Evolutionary conservation across 2,329 filamentous ascomycete genomes (phyloP).

Genomic region (Triangularia verruculosa): DNA sequence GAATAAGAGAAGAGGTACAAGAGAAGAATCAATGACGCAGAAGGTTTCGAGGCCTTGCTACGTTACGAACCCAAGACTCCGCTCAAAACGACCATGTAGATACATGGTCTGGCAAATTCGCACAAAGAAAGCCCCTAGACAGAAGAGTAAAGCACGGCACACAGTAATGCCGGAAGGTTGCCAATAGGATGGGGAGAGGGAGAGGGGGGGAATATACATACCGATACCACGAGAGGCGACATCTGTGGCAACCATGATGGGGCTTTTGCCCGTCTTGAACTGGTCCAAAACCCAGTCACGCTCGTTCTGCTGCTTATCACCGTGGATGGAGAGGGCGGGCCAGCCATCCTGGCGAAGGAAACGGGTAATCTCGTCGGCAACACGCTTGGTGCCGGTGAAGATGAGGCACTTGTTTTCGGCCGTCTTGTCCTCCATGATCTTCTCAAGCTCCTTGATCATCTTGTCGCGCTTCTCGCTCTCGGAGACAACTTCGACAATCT

Average conservation of each 20-base stretch:
- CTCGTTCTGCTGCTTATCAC: slow-evolving; percentile 99
- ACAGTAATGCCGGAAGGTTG: slow-evolving; percentile 56
- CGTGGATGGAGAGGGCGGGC: slow-evolving; percentile 97
- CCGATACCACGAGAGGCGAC: slow-evolving; percentile 99
- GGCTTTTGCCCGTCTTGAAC: slow-evolving; percentile 99
- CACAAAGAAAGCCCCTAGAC: slow-evolving; percentile 85
- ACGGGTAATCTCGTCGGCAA: slow-evolving; percentile 95
- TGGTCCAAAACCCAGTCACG: slow-evolving; percentile 99
- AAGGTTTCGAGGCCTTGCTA: slow-evolving; percentile 49
- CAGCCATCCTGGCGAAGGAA: slow-evolving; percentile 97
- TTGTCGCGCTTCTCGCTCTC: slow-evolving; percentile 97
- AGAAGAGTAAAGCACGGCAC: slow-evolving; percentile 86
- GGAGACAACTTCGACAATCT: slow-evolving; percentile 92
- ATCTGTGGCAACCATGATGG: slow-evolving; percentile 99
- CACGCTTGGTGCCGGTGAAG: slow-evolving; percentile 90
- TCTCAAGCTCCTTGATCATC: slow-evolving; percentile 97
- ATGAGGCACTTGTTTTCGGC: slow-evolving; percentile 97
- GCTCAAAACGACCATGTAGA: slow-evolving; percentile 74
- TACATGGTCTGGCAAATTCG: slow-evolving; percentile 87
- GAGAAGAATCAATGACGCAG: slow-evolving; percentile 75
- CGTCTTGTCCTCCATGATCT: slow-evolving; percentile 89
- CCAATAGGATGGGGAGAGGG: slow-evolving; percentile 31
- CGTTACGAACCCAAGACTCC: slow-evolving; percentile 85
- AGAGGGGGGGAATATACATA: slow-evolving; percentile 73
- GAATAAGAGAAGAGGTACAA: slow-evolving; percentile 60